Conservation (phyloP, 108 stramenopile genomes). For the Parietichytrium sp. region DNA sequence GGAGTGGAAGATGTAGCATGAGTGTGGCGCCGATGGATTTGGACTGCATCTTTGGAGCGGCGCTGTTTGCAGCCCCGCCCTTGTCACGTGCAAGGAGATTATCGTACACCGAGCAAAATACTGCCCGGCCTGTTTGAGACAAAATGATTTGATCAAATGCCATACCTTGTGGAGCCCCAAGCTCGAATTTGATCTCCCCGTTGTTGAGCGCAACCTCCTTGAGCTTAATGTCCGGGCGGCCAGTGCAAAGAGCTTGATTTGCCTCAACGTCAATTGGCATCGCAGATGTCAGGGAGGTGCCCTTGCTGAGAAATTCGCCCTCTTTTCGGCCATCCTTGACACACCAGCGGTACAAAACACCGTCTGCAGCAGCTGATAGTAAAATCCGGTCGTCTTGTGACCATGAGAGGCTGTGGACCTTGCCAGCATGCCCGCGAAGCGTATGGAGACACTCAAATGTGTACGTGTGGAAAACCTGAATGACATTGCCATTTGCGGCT, state of each 20-base stretch:
- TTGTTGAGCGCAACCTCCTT: constrained; percentile 54
- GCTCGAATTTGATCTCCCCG: not conserved
- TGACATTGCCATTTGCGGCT: constrained; percentile 61
- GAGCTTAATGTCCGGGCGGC: constrained; percentile 53
- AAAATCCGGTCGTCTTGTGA: constrained; percentile 52
- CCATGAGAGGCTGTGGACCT: constrained; percentile 57
- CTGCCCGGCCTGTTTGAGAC: constrained; percentile 41
- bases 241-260: constrained; percentile 51
- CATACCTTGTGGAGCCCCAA: constrained; percentile 39
- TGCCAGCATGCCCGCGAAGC: constrained; percentile 64
- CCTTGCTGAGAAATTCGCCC: constrained; percentile 67
- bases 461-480: constrained; percentile 61
- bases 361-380: constrained; percentile 59
- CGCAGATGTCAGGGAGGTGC: constrained; percentile 24
- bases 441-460: constrained; percentile 59
- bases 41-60: no score
- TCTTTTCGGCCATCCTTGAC: constrained; percentile 55
- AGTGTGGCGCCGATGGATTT: no score
- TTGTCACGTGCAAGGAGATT: no score
- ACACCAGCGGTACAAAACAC: constrained; percentile 68
- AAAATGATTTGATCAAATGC: constrained; percentile 53
- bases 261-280: constrained; percentile 26
- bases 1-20: no score
- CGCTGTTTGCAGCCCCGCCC: no score
- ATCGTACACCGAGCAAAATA: no score